Conservation (phyloP, 768 basidiomycete genomes). For the Boletales sp. region DNA sequence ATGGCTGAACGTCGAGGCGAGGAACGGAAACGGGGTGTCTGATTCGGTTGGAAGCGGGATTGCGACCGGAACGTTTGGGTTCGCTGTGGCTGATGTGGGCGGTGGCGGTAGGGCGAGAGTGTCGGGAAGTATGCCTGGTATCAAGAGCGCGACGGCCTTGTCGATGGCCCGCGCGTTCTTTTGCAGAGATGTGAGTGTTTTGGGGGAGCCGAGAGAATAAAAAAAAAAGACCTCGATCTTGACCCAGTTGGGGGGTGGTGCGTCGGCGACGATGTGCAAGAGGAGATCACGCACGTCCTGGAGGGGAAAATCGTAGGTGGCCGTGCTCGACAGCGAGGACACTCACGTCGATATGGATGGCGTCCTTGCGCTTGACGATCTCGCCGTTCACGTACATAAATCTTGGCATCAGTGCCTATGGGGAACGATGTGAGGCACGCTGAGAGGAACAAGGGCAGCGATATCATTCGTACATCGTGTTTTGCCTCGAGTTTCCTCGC, state of each 20-base stretch:
- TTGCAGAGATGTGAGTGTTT: constrained; percentile 26
- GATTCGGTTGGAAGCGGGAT: constrained; percentile 36
- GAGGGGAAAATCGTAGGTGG: neutral
- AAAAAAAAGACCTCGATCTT: constrained; percentile 55
- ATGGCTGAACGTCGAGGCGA: constrained; percentile 81
- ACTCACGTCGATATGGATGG: constrained; percentile 79
- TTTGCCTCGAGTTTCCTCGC: constrained; percentile 53
- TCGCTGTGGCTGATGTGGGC: constrained; percentile 62
- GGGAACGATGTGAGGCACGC: neutral
- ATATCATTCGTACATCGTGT: constrained; percentile 63
- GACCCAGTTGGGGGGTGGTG: constrained; percentile 84
- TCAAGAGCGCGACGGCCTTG: constrained; percentile 74
- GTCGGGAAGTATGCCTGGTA: constrained; percentile 83
- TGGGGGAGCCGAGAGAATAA: neutral
- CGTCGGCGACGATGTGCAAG: constrained; percentile 77
- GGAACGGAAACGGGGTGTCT: constrained; percentile 54
- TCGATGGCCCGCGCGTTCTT: constrained; percentile 67
- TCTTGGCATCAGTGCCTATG: constrained; percentile 41
- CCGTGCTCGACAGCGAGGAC: too few relatives aligned
- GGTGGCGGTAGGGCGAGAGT: constrained; percentile 68
- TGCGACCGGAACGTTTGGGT: constrained; percentile 53
- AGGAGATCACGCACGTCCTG: constrained; percentile 89
- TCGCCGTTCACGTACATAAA: constrained; percentile 83
- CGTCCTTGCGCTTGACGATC: constrained; percentile 66
- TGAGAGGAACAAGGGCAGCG: neutral